Conservation (phyloP, 2,329 filamentous ascomycete genomes). For the Neonectria ditissima region DNA sequence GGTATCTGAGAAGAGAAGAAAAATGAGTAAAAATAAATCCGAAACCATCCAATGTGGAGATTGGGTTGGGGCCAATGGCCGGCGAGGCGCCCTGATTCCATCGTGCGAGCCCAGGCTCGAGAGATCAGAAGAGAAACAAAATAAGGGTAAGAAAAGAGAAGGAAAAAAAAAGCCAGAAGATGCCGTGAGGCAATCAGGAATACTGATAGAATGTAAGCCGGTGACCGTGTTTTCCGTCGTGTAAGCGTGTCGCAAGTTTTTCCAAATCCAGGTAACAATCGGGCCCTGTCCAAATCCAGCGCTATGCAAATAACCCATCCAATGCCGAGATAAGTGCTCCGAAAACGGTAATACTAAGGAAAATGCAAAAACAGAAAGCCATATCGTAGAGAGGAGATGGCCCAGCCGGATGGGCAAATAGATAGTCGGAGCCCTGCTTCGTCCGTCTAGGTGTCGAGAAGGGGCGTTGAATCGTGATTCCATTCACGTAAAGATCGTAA, state of each 20-base stretch:
- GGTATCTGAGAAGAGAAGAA: slow-evolving; percentile 29
- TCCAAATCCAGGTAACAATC: slow-evolving; percentile 33
- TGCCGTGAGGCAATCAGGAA: slow-evolving; percentile 47
- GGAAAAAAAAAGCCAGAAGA: slow-evolving; percentile 6
- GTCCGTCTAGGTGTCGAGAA: slow-evolving; percentile 18
- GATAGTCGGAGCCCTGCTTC: slow-evolving; percentile 11
- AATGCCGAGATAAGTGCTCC: slow-evolving; percentile 24
- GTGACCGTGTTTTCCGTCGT: slow-evolving; percentile 28
- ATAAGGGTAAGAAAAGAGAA: too few relatives aligned
- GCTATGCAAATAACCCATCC: slow-evolving; percentile 41
- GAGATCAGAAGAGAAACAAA: not conserved
- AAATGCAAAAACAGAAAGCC: slow-evolving; percentile 29
- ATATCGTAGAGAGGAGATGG: slow-evolving; percentile 24
- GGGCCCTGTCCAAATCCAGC: slow-evolving; percentile 33
- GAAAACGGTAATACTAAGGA: slow-evolving; percentile 20
- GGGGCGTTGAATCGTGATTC: slow-evolving; percentile 34
- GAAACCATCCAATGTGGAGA: slow-evolving; percentile 9
- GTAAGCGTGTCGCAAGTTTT: slow-evolving; percentile 26
- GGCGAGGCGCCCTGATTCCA: slow-evolving; percentile 9
- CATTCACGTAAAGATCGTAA: slow-evolving; percentile 40
- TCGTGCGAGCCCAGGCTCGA: slow-evolving; percentile 16
- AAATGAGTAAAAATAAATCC: too few relatives aligned
- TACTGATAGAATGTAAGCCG: slow-evolving; percentile 43
- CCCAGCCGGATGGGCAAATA: slow-evolving; percentile 5
- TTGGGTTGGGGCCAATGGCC: slow-evolving; percentile 17